Evolutionary conservation across 495 filamentous ascomycete genomes (phyloP), one percentile per base, ranked within the genome.

Genomic region (Parathielavia hyrcaniae): DNA sequence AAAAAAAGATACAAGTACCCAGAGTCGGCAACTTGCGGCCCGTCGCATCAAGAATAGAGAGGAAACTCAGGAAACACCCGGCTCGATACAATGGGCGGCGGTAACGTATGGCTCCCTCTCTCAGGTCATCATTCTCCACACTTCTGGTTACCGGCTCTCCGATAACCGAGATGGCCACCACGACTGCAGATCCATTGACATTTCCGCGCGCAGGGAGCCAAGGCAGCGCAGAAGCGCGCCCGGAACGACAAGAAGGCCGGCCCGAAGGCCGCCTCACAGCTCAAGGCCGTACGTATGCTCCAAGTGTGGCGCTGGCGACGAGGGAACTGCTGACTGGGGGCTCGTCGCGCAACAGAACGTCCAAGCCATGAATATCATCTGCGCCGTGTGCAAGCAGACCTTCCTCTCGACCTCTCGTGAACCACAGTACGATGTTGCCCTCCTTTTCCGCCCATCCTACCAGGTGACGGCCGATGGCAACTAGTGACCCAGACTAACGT

Each of bases 181-280:
- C 41, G 22, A 50, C 30, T 20, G 5, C 22, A 53, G 16, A 43
- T 12, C 35, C 9, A 50, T 55, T 50, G 50, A 54, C 36, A 54
- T 17, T 34, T n/a, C 20, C 19, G 6, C 32, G 39, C 22, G 26
- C 56, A 81, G 79, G 79, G 80, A 72, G 78, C 77, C 67, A 82
- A 81, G 70, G 78, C 79, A 26, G 73, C 73, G 67, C 77, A 78
- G 64, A 81, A 81, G 77, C 80, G 80, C 57, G 80, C 78, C 62
- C 77, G 79, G 64, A 79, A 80, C 57, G 67, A 64, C 43, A 78
- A 80, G 68, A 75, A 80, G 50, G 64, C 46, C 59, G 68, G 61
- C 5, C 70, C 75, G 47, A 80, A 80, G 71, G 74, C 76, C 39
- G 77, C 73, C 68, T 82, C 80, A 48, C 80, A 82, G 69, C 70